A percentile compares a stretch with the other conserved stretches of the same genome.
Conservation (phyloP, 2,329 filamentous ascomycete species). For the Venturia asperata region DNA sequence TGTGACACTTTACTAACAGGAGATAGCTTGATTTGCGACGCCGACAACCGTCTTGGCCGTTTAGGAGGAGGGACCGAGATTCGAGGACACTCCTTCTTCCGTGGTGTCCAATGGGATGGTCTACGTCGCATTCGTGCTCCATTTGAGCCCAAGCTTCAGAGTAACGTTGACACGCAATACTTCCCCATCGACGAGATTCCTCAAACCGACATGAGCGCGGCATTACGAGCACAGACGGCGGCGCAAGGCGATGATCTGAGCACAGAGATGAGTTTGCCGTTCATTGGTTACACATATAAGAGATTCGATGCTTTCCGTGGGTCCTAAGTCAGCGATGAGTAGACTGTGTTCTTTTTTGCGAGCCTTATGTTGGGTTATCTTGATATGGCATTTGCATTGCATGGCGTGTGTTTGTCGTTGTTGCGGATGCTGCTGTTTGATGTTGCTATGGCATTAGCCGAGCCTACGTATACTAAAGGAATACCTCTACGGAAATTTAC, state of each 20-base stretch:
- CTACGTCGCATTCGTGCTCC: slow-evolving; percentile 88
- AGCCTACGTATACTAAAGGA: background rate
- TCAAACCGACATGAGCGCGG: slow-evolving; percentile 86
- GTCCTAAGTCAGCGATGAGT: slow-evolving; percentile 23
- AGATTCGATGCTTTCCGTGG: slow-evolving; percentile 67
- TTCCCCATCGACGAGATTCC: slow-evolving; percentile 99
- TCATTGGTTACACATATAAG: slow-evolving; percentile 97
- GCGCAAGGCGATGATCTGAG: slow-evolving; percentile 67
- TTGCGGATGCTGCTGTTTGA: background rate
- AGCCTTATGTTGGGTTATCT: background rate
- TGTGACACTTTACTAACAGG: slow-evolving; percentile 20
- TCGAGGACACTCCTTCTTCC: slow-evolving; percentile 93
- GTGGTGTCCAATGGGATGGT: slow-evolving; percentile 89
- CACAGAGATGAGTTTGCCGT: slow-evolving; percentile 91
- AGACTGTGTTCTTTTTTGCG: background rate
- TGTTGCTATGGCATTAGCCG: background rate
- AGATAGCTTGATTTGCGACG: slow-evolving; percentile 80
- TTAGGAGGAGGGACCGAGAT: slow-evolving; percentile 80
- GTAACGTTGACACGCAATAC: slow-evolving; percentile 93
- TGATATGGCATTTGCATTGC: slow-evolving; percentile 12
- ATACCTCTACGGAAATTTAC: background rate
- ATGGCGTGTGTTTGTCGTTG: slow-evolving; percentile 5
- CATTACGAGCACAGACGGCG: slow-evolving; percentile 75
- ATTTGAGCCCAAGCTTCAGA: slow-evolving; percentile 88
- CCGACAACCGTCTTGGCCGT: slow-evolving; percentile 82